Percentiles rank a stretch among this genome's conserved stretches.
phyloP scores from a whole-genome alignment of 1,139 yeast genomes.

The Meyerozyma elateridarum region DNA sequence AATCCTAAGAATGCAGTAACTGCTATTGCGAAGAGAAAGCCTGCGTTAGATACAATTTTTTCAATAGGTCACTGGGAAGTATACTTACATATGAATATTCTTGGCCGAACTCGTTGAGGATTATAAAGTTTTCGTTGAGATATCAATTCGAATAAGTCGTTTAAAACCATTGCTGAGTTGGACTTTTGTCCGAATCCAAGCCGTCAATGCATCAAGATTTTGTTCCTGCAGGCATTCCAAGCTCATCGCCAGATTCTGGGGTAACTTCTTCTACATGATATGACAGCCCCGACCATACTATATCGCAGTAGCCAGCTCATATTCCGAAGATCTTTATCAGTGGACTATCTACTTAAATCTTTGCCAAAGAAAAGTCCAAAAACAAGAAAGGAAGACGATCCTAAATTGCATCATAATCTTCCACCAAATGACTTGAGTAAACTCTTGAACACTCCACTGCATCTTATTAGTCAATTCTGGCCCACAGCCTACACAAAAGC shows the following conservation, averaged over 20 bases:
- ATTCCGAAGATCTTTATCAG: neutral
- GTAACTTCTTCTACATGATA: neutral
- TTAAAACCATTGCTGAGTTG: neutral
- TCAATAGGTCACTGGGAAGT: neutral
- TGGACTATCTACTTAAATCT: slow-evolving; percentile 1
- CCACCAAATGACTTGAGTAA: slow-evolving; percentile 1
- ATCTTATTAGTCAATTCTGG: slow-evolving; percentile 1
- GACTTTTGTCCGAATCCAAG: neutral
- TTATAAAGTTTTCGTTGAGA: neutral
- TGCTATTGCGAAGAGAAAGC: neutral
- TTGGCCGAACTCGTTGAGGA: slow-evolving; percentile 1
- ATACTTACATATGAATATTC: neutral
- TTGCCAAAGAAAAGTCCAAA: neutral
- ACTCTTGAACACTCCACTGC: slow-evolving; percentile 1
- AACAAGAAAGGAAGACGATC: too few relatives aligned
- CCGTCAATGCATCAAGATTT: too few relatives aligned
- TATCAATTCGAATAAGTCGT: neutral
- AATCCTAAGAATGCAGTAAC: slow-evolving; percentile 1
- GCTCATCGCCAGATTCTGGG: slow-evolving; percentile 4
- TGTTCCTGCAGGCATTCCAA: neutral
- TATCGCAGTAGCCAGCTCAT: neutral
- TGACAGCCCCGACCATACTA: neutral
- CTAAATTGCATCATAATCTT: neutral
- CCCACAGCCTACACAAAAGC: neutral
- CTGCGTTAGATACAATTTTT: neutral